These are phyloP conservation scores for Podila clonocystis DNA, from an alignment of 192 early-diverging fungal species.

Conservation along the genomic window DNA sequence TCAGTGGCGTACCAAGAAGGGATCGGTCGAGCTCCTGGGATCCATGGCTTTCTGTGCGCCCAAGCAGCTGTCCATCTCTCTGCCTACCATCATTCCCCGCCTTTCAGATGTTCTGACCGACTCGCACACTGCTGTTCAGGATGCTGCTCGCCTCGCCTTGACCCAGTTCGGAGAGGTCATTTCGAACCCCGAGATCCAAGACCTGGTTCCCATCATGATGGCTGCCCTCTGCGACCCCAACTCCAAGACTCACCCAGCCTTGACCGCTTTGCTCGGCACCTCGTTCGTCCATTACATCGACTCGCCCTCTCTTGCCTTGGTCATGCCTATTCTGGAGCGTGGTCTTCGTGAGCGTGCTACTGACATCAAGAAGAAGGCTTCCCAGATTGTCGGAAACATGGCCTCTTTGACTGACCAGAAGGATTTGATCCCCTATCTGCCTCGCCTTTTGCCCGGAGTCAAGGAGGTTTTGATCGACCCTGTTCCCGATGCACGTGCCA, in stretches of 20 bases:
- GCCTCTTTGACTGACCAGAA: slow-evolving; percentile 90
- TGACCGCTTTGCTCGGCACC: slow-evolving; percentile 89
- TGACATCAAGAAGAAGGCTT: slow-evolving; percentile 92
- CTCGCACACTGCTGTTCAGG: slow-evolving; percentile 91
- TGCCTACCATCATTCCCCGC: slow-evolving; percentile 93
- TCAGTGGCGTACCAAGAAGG: slow-evolving; percentile 98
- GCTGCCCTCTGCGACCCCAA: slow-evolving; percentile 91
- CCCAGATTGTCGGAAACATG: slow-evolving; percentile 99
- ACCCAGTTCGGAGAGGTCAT: slow-evolving; percentile 94
- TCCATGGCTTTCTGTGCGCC: slow-evolving; percentile 97
- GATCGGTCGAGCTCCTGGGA: slow-evolving; percentile 92
- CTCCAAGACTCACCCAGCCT: slow-evolving; percentile 81
- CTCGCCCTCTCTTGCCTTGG: slow-evolving; percentile 92
- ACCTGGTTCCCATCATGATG: slow-evolving; percentile 87
- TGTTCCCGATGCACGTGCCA: slow-evolving; percentile 95
- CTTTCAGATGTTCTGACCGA: slow-evolving; percentile 93
- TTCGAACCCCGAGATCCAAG: slow-evolving; percentile 97
- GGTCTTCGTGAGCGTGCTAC: slow-evolving; percentile 91
- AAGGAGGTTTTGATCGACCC: slow-evolving; percentile 95
- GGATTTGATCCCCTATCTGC: slow-evolving; percentile 93
- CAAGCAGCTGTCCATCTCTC: slow-evolving; percentile 88
- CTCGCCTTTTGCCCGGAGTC: slow-evolving; percentile 83
- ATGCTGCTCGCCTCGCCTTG: slow-evolving; percentile 86
- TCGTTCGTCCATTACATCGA: slow-evolving; percentile 99
- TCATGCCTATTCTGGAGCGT: slow-evolving; percentile 94